phyloP scores from a whole-genome alignment of 768 basidiomycete species.

The Pluteus cervinus region DNA sequence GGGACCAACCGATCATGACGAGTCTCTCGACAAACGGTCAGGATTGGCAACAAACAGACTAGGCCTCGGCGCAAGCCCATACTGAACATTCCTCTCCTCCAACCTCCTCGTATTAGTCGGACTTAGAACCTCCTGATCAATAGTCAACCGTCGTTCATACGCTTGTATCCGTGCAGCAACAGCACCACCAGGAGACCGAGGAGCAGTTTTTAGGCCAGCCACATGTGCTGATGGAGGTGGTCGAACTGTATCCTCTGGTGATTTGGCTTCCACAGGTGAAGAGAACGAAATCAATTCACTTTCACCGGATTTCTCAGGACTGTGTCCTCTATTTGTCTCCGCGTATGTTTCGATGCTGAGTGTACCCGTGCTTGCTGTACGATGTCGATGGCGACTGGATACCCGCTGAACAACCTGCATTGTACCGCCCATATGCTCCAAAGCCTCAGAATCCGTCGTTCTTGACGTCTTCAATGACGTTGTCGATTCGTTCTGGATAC shows the following conservation, averaged over 20 bases:
- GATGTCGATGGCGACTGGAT: too few relatives aligned
- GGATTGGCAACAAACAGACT: constrained; percentile 76
- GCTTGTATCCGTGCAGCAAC: constrained; percentile 51
- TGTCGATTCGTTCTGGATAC: constrained; percentile 1
- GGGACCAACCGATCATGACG: too few relatives aligned
- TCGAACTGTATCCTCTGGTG: neutral
- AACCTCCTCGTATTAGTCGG: constrained; percentile 38
- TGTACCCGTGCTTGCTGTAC: constrained; percentile 24
- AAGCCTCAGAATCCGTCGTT: constrained; percentile 64
- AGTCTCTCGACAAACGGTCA: too few relatives aligned
- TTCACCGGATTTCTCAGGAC: too few relatives aligned
- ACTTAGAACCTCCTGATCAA: constrained; percentile 29
- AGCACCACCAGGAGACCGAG: constrained; percentile 16
- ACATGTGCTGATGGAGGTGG: constrained; percentile 5
- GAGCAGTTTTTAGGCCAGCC: constrained; percentile 11
- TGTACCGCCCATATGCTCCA: constrained; percentile 57
- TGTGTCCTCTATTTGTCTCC: too few relatives aligned
- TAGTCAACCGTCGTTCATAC: constrained; percentile 56
- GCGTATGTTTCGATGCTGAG: too few relatives aligned
- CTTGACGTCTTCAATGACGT: constrained; percentile 50
- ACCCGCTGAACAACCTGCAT: constrained; percentile 67
- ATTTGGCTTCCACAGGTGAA: constrained; percentile 28
- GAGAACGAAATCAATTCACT: constrained; percentile 13
- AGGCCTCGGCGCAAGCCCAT: constrained; percentile 59
- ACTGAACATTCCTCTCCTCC: constrained; percentile 38